Evolutionary conservation across 345 rosid genomes (phyloP), one percentile per base, ranked within the genome.

Genomic region (Trapa incisa): DNA sequence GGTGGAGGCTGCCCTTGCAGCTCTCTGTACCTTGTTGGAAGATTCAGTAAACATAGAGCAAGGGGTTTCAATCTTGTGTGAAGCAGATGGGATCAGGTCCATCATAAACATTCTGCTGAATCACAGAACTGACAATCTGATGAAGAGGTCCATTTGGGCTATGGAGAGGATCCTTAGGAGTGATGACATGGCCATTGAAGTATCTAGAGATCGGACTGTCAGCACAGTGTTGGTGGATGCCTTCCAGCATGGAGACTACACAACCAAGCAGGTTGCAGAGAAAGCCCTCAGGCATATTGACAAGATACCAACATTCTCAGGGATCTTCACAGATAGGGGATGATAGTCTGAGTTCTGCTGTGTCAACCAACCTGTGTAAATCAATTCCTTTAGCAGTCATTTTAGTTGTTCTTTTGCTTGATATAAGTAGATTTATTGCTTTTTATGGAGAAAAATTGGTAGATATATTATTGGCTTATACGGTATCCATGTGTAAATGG

Each of bases 221-320:
- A 76, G 89, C 50, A 87, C 97, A 52, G 98, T 94, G 8, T 94
- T 90, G 42, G 91, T 93, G 13, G 97, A 93, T 43, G 92, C 99
- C 45, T 90, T 90, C 77, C 97, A 93, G 70, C 86, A 88, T 73
- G 99, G 86, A 0, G 97, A 93, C 71, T 90, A 85, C 76, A 74
- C 75, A 68, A 93, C 99, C 1, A 72, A 83, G 39, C 99, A 93
- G 82, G 82, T 87, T n/a, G 99, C 97, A 2, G 99, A 90, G 80
- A 85, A 81, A 52, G 97, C 97, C 41, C 78, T 93, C 71, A 88
- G 72, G 77, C 99, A 88, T 61, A 84, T 93, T 0, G 99, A 41
- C 43, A 41, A 8, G 43, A 41, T 41, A 41, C 43, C 43, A 41
- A 41, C 4, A 0, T 41, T 41, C 74, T 90, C 99, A 16, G 99